Evolutionary conservation across 2,329 filamentous ascomycete genomes (phyloP), one percentile per base, ranked within the genome.

Genomic region (Trichoderma citrinoviride): DNA sequence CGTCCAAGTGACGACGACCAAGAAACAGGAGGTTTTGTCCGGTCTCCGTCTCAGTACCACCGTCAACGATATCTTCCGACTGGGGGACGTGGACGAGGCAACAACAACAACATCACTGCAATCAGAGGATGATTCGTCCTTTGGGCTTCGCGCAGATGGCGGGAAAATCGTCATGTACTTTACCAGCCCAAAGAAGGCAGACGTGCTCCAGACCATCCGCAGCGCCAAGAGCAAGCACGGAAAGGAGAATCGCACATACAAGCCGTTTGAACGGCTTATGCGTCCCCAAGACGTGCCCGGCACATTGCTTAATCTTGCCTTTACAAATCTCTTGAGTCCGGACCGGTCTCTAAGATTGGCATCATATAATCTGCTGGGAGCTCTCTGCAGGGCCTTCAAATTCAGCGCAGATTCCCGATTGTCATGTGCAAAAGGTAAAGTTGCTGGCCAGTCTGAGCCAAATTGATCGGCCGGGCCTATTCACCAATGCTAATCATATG

Each of bases 161-260:
- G 88, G 88, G 69, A 89, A 87, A 75, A 87, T 89, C 56, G 83
- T 89, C 61, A 89, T 90, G 87, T 89, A 87, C 72, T 90, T 90
- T 73, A 87, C 87, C 19, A 90, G 87, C 68, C 80, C 86, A 1
- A 85, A 85, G 72, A 89, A 88, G 73, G 72, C 78, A 7, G 87
- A 90, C 66, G 81, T 90, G 21, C 77, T 90, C 3, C 84, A 87
- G 73, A 83, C 84, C 12, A 87, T 90, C 61, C 83, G 86, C 40
- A 80, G 78, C 10, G 87, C 87, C 49, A 90, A 89, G 73, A 78
- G 82, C 7, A 90, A 88, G 70, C 82, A 88, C 67, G 84, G 84
- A 62, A 90, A 89, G 71, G 87, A 90, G 67, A 82, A 79, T 43
- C 81, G 85, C 67, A 79, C 83, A 5, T 79, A 83, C 44, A 89